These are phyloP conservation scores for Penicillium sp. DNA, from an alignment of 2,329 filamentous ascomycete genomes.

Conservation along the genomic window DNA sequence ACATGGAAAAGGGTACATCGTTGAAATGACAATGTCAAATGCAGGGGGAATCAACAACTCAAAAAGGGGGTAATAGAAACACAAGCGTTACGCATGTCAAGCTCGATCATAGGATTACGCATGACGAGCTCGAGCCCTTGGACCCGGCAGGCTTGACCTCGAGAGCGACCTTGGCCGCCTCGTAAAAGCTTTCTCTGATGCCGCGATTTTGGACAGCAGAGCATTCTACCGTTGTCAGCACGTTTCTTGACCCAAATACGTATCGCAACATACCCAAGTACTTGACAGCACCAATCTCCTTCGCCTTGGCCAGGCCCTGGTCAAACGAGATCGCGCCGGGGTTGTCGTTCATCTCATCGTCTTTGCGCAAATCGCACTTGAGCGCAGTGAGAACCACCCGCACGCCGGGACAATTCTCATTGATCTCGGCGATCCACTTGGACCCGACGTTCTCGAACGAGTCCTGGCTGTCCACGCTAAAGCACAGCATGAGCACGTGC, in stretches of 20 bases:
- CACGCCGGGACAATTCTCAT: slow-evolving; percentile 93
- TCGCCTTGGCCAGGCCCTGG: slow-evolving; percentile 84
- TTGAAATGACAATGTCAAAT: slow-evolving; percentile 15
- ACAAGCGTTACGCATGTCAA: slow-evolving; percentile 3
- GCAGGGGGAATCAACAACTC: slow-evolving; percentile 23
- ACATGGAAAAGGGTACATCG: slow-evolving; percentile 10
- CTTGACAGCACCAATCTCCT: slow-evolving; percentile 85
- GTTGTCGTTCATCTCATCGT: slow-evolving; percentile 68
- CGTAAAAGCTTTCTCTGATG: slow-evolving; percentile 97
- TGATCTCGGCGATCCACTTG: slow-evolving; percentile 98
- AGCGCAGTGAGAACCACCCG: slow-evolving; percentile 93
- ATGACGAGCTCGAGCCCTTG: slow-evolving; percentile 32
- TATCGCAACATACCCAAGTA: slow-evolving; percentile 65
- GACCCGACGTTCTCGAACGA: slow-evolving; percentile 97
- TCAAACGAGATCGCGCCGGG: slow-evolving; percentile 74
- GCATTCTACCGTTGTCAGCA: slow-evolving; percentile 64
- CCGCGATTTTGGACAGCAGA: slow-evolving; percentile 97
- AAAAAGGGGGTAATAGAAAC: slow-evolving; percentile 8
- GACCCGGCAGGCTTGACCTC: slow-evolving; percentile 44
- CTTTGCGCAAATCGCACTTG: slow-evolving; percentile 93
- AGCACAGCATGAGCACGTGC: slow-evolving; percentile 98
- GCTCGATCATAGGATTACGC: slow-evolving; percentile 34
- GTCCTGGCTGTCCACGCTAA: slow-evolving; percentile 89
- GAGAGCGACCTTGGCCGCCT: slow-evolving; percentile 90
- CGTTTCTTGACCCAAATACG: not conserved